Base-by-base conservation (phyloP, 2,329 filamentous ascomycete genomes). In the Penicillium thymicola region DNA sequence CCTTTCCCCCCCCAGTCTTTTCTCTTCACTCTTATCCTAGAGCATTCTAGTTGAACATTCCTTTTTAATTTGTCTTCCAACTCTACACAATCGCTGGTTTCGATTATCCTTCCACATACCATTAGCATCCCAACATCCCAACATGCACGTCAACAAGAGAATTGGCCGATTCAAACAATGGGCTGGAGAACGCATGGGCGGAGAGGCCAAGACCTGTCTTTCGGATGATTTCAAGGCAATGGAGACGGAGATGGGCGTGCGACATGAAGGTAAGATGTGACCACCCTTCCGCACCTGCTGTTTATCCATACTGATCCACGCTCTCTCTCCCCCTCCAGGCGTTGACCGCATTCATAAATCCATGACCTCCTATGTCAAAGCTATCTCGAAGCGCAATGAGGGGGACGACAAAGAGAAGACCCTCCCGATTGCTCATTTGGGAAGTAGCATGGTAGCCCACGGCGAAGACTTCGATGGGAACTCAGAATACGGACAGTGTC, bases 111-210 rank as follows among this genome's bases (percentile, higher is more conserved):
- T 49, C 11, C 45, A 44, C 46, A 43, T 36, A 56, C 36, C 21
- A 53, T 25, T 41, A 34, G 36, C 5, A 60, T 55, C 14, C 18
- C 18, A 21, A 49, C 69, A 21, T 21, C 21, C 21, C 21, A 77
- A 57, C 34, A 85, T 84, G 82, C 84, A 85, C 67, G 79, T 87
- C 74, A 87, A 85, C 76, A 96, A 96, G 82, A 96, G 95, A 74
- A 86, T 97, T 72, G 93, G 92, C 78, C 89, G 93, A 71, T 88
- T 96, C 81, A 95, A 93, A 80, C 93, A 97, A 88, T 97, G 93
- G 93, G 91, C 92, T 37, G 91, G 91, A 65, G 93, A 97, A 79
- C 90, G 92, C 78, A 96, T 97, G 90, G 93, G 93, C 67, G 85
- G 85, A 63, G 92, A 97, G 76, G 84, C 87, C 76, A 94, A 92